phyloP scores from a whole-genome alignment of 495 filamentous ascomycete species.

The Lophiostoma macrostomum region DNA sequence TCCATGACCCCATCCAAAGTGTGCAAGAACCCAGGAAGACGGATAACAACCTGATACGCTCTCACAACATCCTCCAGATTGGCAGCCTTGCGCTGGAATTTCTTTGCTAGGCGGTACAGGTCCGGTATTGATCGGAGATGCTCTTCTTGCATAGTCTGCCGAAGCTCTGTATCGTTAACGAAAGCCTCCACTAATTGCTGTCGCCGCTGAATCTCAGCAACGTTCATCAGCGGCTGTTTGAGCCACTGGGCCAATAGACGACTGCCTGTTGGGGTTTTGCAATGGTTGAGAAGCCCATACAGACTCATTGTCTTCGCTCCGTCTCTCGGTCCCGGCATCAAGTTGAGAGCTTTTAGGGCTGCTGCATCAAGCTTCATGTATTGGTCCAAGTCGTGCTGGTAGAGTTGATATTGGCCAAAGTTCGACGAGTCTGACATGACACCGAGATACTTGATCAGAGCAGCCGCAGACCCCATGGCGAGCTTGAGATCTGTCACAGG shows the following conservation, averaged over 20 bases:
- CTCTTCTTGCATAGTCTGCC: slow-evolving; percentile 97
- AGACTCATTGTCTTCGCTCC: slow-evolving; percentile 97
- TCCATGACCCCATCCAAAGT: slow-evolving; percentile 94
- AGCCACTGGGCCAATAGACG: slow-evolving; percentile 92
- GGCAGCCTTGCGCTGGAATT: slow-evolving; percentile 86
- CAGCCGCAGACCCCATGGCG: slow-evolving; percentile 92
- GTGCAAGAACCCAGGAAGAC: slow-evolving; percentile 82
- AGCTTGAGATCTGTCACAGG: slow-evolving; percentile 93
- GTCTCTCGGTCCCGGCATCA: slow-evolving; percentile 94
- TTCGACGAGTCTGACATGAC: slow-evolving; percentile 88
- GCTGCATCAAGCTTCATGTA: slow-evolving; percentile 99
- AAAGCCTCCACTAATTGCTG: slow-evolving; percentile 96
- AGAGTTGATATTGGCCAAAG: slow-evolving; percentile 94
- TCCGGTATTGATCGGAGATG: slow-evolving; percentile 93
- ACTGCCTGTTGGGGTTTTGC: slow-evolving; percentile 92
- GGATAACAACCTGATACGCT: slow-evolving; percentile 90
- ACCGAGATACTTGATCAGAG: slow-evolving; percentile 92
- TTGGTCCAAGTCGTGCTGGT: slow-evolving; percentile 94
- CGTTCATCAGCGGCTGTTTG: slow-evolving; percentile 95
- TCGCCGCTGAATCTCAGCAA: slow-evolving; percentile 81
- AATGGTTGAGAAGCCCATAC: slow-evolving; percentile 92
- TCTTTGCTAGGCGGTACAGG: slow-evolving; percentile 87
- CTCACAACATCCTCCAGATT: slow-evolving; percentile 94
- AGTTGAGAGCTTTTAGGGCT: slow-evolving; percentile 86
- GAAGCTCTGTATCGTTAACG: slow-evolving; percentile 84